phyloP scores from a whole-genome alignment of 495 filamentous ascomycete genomes.

The Aspergillus nanangensis region DNA sequence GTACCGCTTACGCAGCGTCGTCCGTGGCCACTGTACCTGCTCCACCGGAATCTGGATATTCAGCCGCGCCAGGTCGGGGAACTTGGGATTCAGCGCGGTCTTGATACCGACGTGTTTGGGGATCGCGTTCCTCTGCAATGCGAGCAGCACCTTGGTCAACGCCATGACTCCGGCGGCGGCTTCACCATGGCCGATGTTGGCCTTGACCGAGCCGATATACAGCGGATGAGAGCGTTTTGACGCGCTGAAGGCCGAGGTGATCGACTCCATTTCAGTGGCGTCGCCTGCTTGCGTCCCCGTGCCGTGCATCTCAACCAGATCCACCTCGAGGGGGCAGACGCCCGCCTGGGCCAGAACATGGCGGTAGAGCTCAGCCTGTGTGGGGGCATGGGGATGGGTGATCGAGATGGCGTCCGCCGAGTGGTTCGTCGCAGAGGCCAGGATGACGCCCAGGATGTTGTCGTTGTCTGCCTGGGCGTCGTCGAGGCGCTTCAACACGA shows the following conservation, averaged over 20 bases:
- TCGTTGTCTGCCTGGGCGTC: constrained; percentile 70
- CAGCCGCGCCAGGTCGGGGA: constrained; percentile 68
- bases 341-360: constrained; percentile 61
- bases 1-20: constrained; percentile 55
- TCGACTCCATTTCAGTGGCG: constrained; percentile 68
- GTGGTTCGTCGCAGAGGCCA: constrained; percentile 64
- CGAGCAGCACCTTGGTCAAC: constrained; percentile 77
- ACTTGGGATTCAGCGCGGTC: constrained; percentile 68
- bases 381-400: constrained; percentile 66
- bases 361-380: constrained; percentile 61
- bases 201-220: constrained; percentile 75
- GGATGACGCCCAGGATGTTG: constrained; percentile 61
- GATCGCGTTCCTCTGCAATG: constrained; percentile 77
- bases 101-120: constrained; percentile 84
- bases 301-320: constrained; percentile 85
- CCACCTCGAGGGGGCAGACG: constrained; percentile 64
- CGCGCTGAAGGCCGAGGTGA: constrained; percentile 70
- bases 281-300: constrained; percentile 81
- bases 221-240: constrained; percentile 58
- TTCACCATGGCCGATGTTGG: constrained; percentile 86
- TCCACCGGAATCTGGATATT: constrained; percentile 63
- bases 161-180: constrained; percentile 78
- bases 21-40: constrained; percentile 55
- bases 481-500: constrained; percentile 67
- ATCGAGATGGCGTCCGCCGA: constrained; percentile 76